Percentiles rank a stretch among this genome's conserved stretches.
These are phyloP conservation scores for Annulohypoxylon stygium DNA, from an alignment of 495 filamentous ascomycete species.

Conservation along the genomic window DNA sequence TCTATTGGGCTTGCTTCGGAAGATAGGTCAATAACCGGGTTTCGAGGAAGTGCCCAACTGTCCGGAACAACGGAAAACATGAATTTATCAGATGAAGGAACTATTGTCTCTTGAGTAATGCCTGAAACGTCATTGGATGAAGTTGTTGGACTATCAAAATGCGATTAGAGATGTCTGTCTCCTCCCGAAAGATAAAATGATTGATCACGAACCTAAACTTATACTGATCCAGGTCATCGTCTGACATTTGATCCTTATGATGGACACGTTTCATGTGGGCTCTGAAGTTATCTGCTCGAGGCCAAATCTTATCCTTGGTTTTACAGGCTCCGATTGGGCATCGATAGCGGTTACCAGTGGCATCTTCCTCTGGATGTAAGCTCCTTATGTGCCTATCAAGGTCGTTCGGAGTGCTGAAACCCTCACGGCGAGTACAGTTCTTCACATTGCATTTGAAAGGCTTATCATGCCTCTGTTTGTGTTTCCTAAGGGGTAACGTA, in stretches of 20 bases:
- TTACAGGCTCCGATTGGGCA: conserved; percentile 75
- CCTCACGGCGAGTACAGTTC: conserved; percentile 70
- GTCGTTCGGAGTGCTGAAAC: conserved; percentile 88
- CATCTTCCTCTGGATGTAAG: conserved; percentile 68
- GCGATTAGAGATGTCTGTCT: conserved; percentile 29
- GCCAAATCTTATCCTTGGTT: conserved; percentile 82
- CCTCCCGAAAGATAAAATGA: not conserved
- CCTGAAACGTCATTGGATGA: conserved; percentile 24
- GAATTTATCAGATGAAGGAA: conserved; percentile 23
- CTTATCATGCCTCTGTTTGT: conserved; percentile 81
- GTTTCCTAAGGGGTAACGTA: conserved; percentile 71
- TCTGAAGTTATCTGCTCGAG: conserved; percentile 90
- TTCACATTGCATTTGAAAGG: conserved; percentile 74
- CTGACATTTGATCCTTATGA: conserved; percentile 41
- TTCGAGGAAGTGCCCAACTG: conserved; percentile 23
- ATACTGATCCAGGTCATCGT: conserved; percentile 65
- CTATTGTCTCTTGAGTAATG: conserved; percentile 11
- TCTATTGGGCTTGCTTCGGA: conserved; percentile 24
- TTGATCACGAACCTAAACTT: conserved; percentile 64
- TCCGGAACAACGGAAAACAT: conserved; percentile 7
- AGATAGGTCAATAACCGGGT: conserved; percentile 28
- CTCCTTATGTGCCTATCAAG: conserved; percentile 78
- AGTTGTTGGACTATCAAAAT: conserved; percentile 20
- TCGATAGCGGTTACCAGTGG: conserved; percentile 70
- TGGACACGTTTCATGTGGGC: conserved; percentile 89